Base-by-base conservation (phyloP, 768 basidiomycete genomes). In the Leccinum sublutescens region DNA sequence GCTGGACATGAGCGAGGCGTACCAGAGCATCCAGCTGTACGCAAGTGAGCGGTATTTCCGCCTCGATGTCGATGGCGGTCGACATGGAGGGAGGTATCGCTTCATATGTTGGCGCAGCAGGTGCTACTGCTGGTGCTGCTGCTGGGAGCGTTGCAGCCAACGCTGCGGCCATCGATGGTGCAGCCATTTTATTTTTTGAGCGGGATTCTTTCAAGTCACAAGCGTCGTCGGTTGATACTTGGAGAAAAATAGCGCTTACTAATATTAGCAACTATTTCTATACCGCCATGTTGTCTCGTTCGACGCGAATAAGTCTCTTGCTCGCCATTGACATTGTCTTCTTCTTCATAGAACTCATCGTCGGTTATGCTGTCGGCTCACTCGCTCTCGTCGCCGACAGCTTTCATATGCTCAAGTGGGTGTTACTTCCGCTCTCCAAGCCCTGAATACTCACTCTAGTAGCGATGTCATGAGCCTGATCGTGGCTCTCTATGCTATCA, bases 371-470 rank as follows among this genome's bases (percentile, higher is more conserved):
- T n/a, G 93, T 97, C 56, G 94, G 94, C 31, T 96, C 94, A 1
- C 84, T 98, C 1, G 95, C 95, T 1, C 87, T 98, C 55, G 87
- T 99, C 50, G 96, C 96, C 8, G 96, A 98, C 77, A 91, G 90
- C 64, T 98, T 98, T 75, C 96, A 98, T 77, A 98, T 97, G 95
- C 87, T 98, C 77, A 98, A 98, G 95, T 95, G 63, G 61, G 87
- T 76, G 48, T 14, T 54, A 21, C 1, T 17, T 27, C 33, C 23
- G 9, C 49, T 27, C 55, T 55, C 58, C 50, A 27, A 34, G 17
- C 53, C 56, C 55, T 10, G 38, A 49, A 27, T 27, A 25, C 48
- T 49, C 48, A 49, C 23, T 21, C 66, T 69, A 49, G 17, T 75
- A 98, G 96, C 78, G 97, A 99, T 82, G 93, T 97, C 65, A 84